Evolutionary conservation across 2,329 filamentous ascomycete genomes (phyloP).

Genomic region (Pleurostoma richardsiae): DNA sequence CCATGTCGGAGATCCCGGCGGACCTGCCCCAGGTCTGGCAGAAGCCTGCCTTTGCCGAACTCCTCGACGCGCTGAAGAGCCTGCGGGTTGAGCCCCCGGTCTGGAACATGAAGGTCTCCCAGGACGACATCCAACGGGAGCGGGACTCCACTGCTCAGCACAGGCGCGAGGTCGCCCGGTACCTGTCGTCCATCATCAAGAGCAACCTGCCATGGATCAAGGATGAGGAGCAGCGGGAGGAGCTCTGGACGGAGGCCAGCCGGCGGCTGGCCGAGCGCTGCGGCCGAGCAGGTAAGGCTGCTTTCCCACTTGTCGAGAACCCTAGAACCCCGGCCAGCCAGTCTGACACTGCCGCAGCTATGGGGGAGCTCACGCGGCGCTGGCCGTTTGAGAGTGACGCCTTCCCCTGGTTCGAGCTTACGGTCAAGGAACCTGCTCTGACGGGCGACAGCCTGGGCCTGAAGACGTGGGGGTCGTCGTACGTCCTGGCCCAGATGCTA

Average conservation of each 20-base stretch:
- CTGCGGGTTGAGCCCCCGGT: slow-evolving; percentile 63
- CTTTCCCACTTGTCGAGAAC: neutral
- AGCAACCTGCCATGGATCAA: slow-evolving; percentile 65
- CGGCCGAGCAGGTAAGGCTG: slow-evolving; percentile 60
- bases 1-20: slow-evolving; percentile 28
- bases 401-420: slow-evolving; percentile 52
- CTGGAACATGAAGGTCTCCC: slow-evolving; percentile 51
- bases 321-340: no score
- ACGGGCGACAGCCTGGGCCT: slow-evolving; percentile 84
- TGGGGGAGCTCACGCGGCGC: slow-evolving; percentile 50
- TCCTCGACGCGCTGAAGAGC: slow-evolving; percentile 61
- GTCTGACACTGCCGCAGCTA: slow-evolving; percentile 26
- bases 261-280: slow-evolving; percentile 79
- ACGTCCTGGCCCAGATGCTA: slow-evolving; percentile 74
- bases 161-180: slow-evolving; percentile 53
- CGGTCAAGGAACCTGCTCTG: slow-evolving; percentile 79
- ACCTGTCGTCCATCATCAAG: slow-evolving; percentile 65
- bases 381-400: slow-evolving; percentile 43
- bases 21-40: slow-evolving; percentile 83
- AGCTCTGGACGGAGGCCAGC: slow-evolving; percentile 74
- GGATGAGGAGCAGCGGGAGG: slow-evolving; percentile 60
- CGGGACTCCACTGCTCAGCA: slow-evolving; percentile 36
- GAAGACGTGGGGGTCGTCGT: slow-evolving; percentile 95
- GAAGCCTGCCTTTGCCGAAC: slow-evolving; percentile 59
- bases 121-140: slow-evolving; percentile 33